Conservation (phyloP, 495 filamentous ascomycete species). For the Cairneyella variabilis region DNA sequence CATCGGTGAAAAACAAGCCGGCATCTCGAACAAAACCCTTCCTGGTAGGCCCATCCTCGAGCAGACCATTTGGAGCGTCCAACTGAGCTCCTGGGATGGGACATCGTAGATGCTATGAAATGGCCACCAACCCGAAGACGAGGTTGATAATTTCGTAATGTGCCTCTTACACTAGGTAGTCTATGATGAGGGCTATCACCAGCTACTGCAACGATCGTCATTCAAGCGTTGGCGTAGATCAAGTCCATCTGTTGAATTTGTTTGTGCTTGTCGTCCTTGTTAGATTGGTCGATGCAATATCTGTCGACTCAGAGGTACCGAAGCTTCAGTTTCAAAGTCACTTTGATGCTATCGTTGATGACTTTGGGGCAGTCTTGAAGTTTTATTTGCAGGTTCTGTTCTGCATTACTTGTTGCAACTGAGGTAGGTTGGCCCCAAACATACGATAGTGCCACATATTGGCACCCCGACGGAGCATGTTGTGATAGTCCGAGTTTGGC, state of each 20-base stretch:
- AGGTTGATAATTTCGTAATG: neutral
- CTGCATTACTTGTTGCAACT: neutral
- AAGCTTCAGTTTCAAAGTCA: slow-evolving; percentile 26
- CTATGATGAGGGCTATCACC: too few relatives aligned
- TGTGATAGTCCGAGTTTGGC: slow-evolving; percentile 3
- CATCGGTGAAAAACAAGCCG: slow-evolving; percentile 28
- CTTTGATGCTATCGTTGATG: slow-evolving; percentile 30
- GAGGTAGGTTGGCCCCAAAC: slow-evolving; percentile 23
- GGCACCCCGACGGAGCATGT: neutral
- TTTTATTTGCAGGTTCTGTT: neutral
- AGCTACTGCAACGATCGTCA: slow-evolving; percentile 31
- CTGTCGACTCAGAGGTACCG: slow-evolving; percentile 37
- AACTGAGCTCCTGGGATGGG: neutral
- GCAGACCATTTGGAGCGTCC: slow-evolving; percentile 23
- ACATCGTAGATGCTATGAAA: neutral
- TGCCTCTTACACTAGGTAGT: too few relatives aligned
- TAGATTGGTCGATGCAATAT: slow-evolving; percentile 33
- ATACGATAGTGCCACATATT: slow-evolving; percentile 25
- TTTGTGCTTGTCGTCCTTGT: slow-evolving; percentile 24
- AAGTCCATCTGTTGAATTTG: slow-evolving; percentile 31
- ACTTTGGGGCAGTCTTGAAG: slow-evolving; percentile 15
- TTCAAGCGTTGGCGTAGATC: slow-evolving; percentile 22
- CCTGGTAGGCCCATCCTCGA: slow-evolving; percentile 37
- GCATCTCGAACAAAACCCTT: slow-evolving; percentile 31
- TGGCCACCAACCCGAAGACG: neutral